phyloP scores from a whole-genome alignment of 768 basidiomycete species.

The Suillus americanus region DNA sequence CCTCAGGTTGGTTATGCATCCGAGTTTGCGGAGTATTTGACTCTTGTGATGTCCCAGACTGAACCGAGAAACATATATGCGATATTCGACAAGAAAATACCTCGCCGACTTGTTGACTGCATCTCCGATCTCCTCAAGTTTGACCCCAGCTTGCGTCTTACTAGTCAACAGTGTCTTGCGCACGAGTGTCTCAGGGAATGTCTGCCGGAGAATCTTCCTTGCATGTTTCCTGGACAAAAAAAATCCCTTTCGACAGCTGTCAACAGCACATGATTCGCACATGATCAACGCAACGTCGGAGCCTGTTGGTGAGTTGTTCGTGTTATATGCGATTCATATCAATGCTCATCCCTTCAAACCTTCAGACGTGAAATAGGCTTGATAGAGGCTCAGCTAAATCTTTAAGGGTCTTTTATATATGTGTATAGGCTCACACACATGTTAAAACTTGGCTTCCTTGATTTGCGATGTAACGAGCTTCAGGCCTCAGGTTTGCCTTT shows the following conservation, averaged over 20 bases:
- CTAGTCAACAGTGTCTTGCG: conserved; percentile 81
- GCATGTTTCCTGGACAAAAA: conserved; percentile 43
- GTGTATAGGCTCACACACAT: too few species aligned
- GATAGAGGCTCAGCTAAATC: too few species aligned
- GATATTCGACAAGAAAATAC: conserved; percentile 77
- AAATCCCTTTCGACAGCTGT: background rate
- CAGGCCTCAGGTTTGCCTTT: too few species aligned
- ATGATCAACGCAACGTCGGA: background rate
- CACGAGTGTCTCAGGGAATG: conserved; percentile 89
- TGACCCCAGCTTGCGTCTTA: conserved; percentile 84
- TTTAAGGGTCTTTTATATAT: too few species aligned
- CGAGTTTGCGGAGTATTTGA: background rate
- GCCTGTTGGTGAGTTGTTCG: background rate
- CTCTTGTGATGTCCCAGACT: conserved; percentile 41
- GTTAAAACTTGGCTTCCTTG: too few species aligned
- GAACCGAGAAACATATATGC: conserved; percentile 66
- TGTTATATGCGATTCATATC: background rate
- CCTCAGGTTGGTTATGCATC: conserved; percentile 63
- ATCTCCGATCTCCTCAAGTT: conserved; percentile 91
- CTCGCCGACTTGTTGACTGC: conserved; percentile 81
- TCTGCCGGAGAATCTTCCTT: conserved; percentile 60
- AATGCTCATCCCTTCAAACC: background rate
- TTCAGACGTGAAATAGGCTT: background rate
- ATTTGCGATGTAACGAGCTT: too few species aligned
- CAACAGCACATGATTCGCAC: background rate